Conservation (phyloP, 2,329 filamentous ascomycete genomes). For the Talaromyces funiculosus region DNA sequence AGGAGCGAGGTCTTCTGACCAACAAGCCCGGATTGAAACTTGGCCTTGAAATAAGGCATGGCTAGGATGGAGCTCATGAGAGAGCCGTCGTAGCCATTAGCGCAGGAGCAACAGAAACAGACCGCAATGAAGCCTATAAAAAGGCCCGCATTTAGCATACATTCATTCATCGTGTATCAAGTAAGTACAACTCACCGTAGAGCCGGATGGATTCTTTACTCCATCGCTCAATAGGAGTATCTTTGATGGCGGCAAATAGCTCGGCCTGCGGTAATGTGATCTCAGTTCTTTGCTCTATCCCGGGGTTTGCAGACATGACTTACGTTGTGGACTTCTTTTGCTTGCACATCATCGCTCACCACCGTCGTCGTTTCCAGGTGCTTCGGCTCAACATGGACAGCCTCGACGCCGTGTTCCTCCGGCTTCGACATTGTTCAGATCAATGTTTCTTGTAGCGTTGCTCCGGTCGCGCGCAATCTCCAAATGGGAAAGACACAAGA, state of each 20-base stretch:
- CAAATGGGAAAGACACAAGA: not conserved
- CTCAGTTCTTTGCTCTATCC: constrained; percentile 37
- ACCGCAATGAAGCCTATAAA: constrained; percentile 18
- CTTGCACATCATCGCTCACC: constrained; percentile 28
- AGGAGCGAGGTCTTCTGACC: constrained; percentile 38
- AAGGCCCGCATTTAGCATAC: not conserved
- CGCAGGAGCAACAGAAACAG: constrained; percentile 30
- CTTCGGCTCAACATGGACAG: not conserved
- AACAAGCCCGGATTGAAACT: constrained; percentile 36
- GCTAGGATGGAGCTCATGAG: constrained; percentile 27
- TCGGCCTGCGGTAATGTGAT: constrained; percentile 38
- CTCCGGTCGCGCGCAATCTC: not conserved
- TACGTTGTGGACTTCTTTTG: constrained; percentile 26
- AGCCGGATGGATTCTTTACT: constrained; percentile 26
- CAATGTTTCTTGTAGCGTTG: not conserved
- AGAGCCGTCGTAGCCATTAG: constrained; percentile 30
- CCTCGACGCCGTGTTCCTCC: constrained; percentile 4
- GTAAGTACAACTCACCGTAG: constrained; percentile 22
- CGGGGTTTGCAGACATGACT: not conserved
- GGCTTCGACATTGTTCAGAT: constrained; percentile 5
- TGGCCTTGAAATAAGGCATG: constrained; percentile 32
- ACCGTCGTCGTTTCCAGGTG: not conserved
- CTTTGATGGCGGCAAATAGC: constrained; percentile 44
- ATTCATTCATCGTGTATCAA: not conserved
- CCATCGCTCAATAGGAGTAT: constrained; percentile 38